Evolutionary conservation across 2,329 filamentous ascomycete genomes (phyloP).

Genomic region (Diaporthe eres): DNA sequence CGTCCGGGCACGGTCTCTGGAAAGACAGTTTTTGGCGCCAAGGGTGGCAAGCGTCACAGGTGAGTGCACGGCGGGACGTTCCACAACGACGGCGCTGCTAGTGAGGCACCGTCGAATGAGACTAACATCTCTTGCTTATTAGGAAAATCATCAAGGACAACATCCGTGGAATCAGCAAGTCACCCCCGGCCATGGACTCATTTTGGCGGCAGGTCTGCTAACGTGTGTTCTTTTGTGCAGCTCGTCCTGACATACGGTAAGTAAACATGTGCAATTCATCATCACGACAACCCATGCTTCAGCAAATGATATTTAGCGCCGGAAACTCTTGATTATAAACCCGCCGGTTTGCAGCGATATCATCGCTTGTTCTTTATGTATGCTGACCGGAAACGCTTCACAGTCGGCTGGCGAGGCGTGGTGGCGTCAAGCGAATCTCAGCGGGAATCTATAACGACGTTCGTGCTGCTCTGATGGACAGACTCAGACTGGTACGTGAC

Average conservation of each 20-base stretch:
- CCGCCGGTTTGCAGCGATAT: background rate
- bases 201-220: background rate
- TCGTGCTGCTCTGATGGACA: slow-evolving; percentile 63
- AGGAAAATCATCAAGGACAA: slow-evolving; percentile 65
- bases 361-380: no score
- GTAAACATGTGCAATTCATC: slow-evolving; percentile 28
- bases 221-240: slow-evolving; percentile 18
- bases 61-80: slow-evolving; percentile 39
- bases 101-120: background rate
- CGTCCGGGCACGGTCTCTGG: slow-evolving; percentile 40
- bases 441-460: slow-evolving; percentile 74
- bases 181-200: background rate
- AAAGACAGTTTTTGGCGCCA: slow-evolving; percentile 44
- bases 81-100: background rate
- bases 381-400: slow-evolving; percentile 2
- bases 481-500: slow-evolving; percentile 62
- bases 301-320: background rate
- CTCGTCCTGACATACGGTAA: slow-evolving; percentile 41
- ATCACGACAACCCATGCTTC: slow-evolving; percentile 5
- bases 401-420: slow-evolving; percentile 80
- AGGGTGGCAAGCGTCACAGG: slow-evolving; percentile 49
- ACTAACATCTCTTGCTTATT: slow-evolving; percentile 44
- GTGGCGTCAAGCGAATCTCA: slow-evolving; percentile 83
- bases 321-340: background rate
- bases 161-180: slow-evolving; percentile 66